These are phyloP conservation scores for Psilocybe sp. DNA, from an alignment of 768 basidiomycete species.

Conservation along the genomic window DNA sequence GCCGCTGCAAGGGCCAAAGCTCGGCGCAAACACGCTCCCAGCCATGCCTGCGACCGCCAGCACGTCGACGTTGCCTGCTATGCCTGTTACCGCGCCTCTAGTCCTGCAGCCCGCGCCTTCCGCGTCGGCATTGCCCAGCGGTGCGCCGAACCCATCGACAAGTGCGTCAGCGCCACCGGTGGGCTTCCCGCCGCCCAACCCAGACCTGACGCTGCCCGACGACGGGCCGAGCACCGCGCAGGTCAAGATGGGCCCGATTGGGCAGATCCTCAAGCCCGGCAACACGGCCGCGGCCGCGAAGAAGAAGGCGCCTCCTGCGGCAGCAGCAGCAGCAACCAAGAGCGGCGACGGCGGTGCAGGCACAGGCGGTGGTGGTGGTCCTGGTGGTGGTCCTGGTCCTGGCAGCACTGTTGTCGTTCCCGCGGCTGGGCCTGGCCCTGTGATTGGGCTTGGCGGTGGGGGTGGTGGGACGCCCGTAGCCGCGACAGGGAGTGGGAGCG, in stretches of 20 bases:
- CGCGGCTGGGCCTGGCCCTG: background rate
- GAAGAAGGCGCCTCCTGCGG: conserved; percentile 48
- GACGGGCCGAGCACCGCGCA: conserved; percentile 58
- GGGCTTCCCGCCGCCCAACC: conserved; percentile 10
- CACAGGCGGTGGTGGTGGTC: conserved; percentile 15
- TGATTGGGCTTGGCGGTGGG: background rate
- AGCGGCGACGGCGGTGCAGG: conserved; percentile 16
- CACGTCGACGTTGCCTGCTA: background rate
- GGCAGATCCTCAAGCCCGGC: conserved; percentile 62
- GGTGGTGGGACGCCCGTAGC: background rate
- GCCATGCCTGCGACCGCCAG: background rate
- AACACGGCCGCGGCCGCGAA: conserved; percentile 47
- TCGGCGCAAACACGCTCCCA: too few species aligned
- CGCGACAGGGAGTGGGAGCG: background rate
- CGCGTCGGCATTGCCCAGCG: background rate
- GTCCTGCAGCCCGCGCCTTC: background rate
- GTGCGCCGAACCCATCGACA: background rate
- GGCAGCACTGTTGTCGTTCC: background rate
- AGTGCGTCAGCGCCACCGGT: background rate
- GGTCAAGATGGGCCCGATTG: conserved; percentile 75
- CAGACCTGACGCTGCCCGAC: conserved; percentile 52
- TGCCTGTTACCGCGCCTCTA: conserved; percentile 9
- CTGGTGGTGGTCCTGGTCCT: background rate
- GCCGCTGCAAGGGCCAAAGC: background rate
- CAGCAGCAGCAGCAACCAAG: too few species aligned